A percentile compares a stretch with the other conserved stretches of the same genome.
phyloP scores from a whole-genome alignment of 106 monocot species.

The Dendrobium catenatum region DNA sequence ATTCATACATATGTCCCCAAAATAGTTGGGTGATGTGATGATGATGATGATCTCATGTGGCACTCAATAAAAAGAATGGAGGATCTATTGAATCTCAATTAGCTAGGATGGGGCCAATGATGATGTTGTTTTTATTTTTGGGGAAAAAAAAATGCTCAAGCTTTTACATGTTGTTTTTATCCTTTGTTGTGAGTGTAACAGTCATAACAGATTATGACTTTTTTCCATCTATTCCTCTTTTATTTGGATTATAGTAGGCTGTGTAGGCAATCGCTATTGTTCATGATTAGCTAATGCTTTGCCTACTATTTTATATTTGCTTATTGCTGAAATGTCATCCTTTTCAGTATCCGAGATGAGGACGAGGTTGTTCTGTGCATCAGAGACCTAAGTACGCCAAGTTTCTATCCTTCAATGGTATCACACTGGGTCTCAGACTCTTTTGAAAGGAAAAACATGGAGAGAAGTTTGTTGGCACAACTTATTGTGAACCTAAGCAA shows the following conservation, averaged over 20 bases:
- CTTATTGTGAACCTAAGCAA: constrained; percentile 76
- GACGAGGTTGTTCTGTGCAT: constrained; percentile 67
- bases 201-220: neutral
- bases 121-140: neutral
- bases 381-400: constrained; percentile 66
- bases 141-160: neutral
- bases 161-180: neutral
- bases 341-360: constrained; percentile 72
- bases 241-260: neutral
- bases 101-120: too few relatives aligned
- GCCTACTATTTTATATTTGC: neutral
- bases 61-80: too few relatives aligned
- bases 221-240: neutral
- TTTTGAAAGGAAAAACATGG: constrained; percentile 81
- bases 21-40: too few relatives aligned
- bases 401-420: constrained; percentile 63
- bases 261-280: neutral
- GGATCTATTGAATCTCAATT: too few relatives aligned
- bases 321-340: neutral
- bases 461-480: constrained; percentile 60
- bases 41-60: too few relatives aligned
- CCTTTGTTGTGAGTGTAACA: neutral
- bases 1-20: too few relatives aligned
- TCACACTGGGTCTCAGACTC: constrained; percentile 82
- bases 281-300: neutral